Evolutionary conservation across 1,284 basidiomycete species (phyloP).

Genomic region (Malassezia slooffiae): DNA sequence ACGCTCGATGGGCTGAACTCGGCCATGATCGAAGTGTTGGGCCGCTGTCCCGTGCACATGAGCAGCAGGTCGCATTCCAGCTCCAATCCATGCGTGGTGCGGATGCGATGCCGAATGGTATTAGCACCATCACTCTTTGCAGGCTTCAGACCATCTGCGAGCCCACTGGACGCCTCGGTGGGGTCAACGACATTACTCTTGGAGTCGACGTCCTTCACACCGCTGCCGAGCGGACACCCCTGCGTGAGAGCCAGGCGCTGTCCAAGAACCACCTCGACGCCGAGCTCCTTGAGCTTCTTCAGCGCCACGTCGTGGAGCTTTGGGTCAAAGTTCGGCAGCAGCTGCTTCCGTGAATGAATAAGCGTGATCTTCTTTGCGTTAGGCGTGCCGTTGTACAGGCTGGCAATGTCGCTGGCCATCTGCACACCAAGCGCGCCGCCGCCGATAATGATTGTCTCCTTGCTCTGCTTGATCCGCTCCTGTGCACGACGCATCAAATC

Average conservation of each 20-base stretch:
- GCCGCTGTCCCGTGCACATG: slow-evolving; percentile 44
- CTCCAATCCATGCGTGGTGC: slow-evolving; percentile 38
- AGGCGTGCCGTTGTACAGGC: slow-evolving; percentile 15
- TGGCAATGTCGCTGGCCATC: slow-evolving; percentile 39
- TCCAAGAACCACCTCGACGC: slow-evolving; percentile 41
- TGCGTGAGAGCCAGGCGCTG: slow-evolving; percentile 39
- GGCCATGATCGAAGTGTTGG: slow-evolving; percentile 40
- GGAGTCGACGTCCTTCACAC: slow-evolving; percentile 11
- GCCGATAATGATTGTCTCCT: slow-evolving; percentile 40
- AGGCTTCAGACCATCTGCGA: no score
- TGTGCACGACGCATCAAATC: slow-evolving; percentile 37
- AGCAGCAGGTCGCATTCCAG: slow-evolving; percentile 40
- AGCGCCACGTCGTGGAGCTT: slow-evolving; percentile 35
- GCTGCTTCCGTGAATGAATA: slow-evolving; percentile 39
- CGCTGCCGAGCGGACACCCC: slow-evolving; percentile 38
- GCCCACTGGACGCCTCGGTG: neutral
- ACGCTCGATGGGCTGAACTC: slow-evolving; percentile 34
- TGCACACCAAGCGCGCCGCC: slow-evolving; percentile 45
- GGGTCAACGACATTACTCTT: neutral
- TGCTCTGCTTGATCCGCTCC: slow-evolving; percentile 23
- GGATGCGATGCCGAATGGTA: slow-evolving; percentile 15
- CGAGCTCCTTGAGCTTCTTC: slow-evolving; percentile 29
- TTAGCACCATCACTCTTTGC: neutral
- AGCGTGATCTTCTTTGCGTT: slow-evolving; percentile 33
- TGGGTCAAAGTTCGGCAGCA: slow-evolving; percentile 43